Evolutionary conservation across 2,329 filamentous ascomycete species (phyloP), one percentile per base, ranked within the genome.

Genomic region (Colletotrichum lupini): DNA sequence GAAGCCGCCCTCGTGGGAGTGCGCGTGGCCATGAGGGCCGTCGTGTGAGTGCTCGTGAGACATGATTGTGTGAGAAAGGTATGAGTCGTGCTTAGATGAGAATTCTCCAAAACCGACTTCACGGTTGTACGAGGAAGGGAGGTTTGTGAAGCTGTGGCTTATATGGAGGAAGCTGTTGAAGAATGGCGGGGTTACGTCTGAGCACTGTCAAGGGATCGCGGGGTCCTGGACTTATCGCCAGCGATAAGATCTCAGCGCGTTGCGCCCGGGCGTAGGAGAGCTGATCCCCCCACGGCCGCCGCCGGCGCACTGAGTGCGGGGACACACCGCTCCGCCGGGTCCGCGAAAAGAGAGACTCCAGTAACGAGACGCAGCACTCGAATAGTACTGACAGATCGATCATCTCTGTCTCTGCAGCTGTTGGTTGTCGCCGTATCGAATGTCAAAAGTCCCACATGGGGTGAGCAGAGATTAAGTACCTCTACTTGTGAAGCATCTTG

Each of bases 1-100:
- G 81, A 86, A 84, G 67, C 86, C 86, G 69, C 91, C 89, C 6
- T 73, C 71, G 82, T 93, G 90, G 6, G 88, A 86, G 80, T 92
- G 91, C 42, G 88, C 86, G 76, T 88, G 85, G 81, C 78, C 74
- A 82, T 81, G 76, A 53, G 78, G 80, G 35, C 83, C 85, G 73
- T 90, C 88, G 81, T 92, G 89, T 5, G 86, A 85, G 79, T 90
- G 89, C 42, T 78, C 76, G 74, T 82, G 83, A 28, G 79, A 77
- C 79, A 81, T 81, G 62, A 6, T 11, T 56, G 52, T 28, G 32
- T 35, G 32, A 35, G 4, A 11, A 35, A 35, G 12, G 11, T 11
- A 12, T 1, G 32, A 12, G 32, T 12, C 12, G 11, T 35, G 32
- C 0, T 12, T 35, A 12, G 11, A 35, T 35, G 11, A 1, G 32